Percentiles rank a stretch among this genome's conserved stretches.
These are phyloP conservation scores for Fusarium napiforme DNA, from an alignment of 2,329 filamentous ascomycete species.

Conservation along the genomic window DNA sequence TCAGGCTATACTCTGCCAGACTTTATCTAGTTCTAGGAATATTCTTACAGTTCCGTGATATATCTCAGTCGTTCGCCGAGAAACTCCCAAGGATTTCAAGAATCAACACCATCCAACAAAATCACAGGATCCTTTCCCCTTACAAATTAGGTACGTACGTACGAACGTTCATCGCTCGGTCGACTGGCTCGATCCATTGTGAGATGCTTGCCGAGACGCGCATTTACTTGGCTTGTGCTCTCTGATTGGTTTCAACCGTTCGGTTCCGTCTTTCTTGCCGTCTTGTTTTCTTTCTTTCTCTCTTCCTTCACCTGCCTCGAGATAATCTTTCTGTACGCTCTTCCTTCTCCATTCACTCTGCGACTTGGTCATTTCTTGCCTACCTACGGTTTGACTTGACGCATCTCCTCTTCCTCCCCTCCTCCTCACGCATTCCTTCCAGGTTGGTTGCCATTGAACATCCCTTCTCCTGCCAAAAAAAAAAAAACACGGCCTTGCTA, in stretches of 20 bases:
- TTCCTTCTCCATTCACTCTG: constrained; percentile 15
- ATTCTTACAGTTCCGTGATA: constrained; percentile 27
- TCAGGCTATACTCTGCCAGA: constrained; percentile 44
- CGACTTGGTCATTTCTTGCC: constrained; percentile 15
- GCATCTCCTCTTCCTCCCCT: not conserved
- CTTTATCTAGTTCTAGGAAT: constrained; percentile 41
- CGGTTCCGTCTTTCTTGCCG: constrained; percentile 20
- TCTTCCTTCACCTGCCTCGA: constrained; percentile 10
- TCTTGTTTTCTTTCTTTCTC: constrained; percentile 41
- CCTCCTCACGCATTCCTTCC: constrained; percentile 22
- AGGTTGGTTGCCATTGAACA: constrained; percentile 37
- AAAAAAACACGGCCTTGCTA: not conserved
- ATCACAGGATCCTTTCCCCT: constrained; percentile 31
- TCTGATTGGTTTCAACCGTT: constrained; percentile 29
- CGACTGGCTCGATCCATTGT: constrained; percentile 10
- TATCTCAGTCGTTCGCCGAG: constrained; percentile 40
- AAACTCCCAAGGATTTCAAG: constrained; percentile 30
- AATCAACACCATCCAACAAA: constrained; percentile 32
- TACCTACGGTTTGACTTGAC: constrained; percentile 24
- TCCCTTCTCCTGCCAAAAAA: not conserved
- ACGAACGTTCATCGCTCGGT: constrained; percentile 24
- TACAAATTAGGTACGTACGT: constrained; percentile 44
- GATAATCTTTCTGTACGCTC: constrained; percentile 16
- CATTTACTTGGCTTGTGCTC: constrained; percentile 37
- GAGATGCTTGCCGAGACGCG: constrained; percentile 33